These are phyloP conservation scores for Pyrenula aspistea DNA, from an alignment of 495 filamentous ascomycete species.

Conservation along the genomic window DNA sequence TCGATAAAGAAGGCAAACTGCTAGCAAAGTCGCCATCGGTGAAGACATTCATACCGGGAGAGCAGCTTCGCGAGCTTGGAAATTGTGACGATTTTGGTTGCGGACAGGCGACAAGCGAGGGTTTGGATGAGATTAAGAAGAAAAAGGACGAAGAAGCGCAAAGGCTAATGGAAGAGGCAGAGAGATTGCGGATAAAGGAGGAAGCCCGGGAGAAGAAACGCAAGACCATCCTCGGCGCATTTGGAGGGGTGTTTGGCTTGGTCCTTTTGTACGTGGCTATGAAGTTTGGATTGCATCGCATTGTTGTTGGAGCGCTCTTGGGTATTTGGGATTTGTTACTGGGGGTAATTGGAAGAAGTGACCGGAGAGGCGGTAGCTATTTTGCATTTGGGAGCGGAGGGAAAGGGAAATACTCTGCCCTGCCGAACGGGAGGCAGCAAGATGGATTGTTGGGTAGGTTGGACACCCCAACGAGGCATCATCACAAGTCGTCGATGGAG, in stretches of 20 bases:
- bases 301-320: not conserved
- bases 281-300: not conserved
- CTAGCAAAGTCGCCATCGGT: constrained; percentile 22
- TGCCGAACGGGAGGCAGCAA: not conserved
- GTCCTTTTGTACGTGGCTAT: not conserved
- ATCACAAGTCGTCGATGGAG: not conserved
- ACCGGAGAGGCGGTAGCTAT: not conserved
- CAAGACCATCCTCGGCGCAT: not conserved
- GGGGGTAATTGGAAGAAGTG: not conserved
- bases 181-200: not conserved
- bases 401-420: not conserved
- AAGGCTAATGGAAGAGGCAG: not conserved
- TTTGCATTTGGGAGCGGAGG: not conserved
- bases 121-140: not conserved
- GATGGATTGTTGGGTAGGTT: not conserved
- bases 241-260: not conserved
- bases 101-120: not conserved
- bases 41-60: constrained; percentile 30
- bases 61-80: constrained; percentile 18
- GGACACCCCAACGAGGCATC: too few species aligned
- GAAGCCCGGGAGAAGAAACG: not conserved
- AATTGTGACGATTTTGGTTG: not conserved
- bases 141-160: not conserved
- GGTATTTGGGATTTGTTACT: not conserved
- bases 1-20: constrained; percentile 20